Conservation (phyloP, 768 basidiomycete genomes). For the Hysterangium stoloniferum region DNA sequence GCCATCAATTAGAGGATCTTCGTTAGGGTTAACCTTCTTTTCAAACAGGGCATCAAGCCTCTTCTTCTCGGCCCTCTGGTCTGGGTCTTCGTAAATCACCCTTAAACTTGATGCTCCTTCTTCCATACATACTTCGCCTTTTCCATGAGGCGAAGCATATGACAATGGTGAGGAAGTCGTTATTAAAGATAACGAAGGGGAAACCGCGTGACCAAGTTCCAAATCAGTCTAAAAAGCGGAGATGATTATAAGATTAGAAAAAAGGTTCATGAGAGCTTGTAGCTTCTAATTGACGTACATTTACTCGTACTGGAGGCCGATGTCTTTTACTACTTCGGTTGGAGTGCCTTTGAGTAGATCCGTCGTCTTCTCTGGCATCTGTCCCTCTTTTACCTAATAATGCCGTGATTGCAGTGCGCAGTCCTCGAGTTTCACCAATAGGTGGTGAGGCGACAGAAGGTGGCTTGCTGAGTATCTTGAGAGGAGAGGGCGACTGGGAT, state of each 20-base stretch:
- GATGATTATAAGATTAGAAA: not conserved
- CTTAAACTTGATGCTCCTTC: slow-evolving; percentile 30
- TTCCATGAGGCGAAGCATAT: slow-evolving; percentile 8
- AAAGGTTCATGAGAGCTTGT: not conserved
- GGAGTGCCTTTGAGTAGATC: not conserved
- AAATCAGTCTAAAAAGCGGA: slow-evolving; percentile 1
- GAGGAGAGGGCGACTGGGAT: slow-evolving; percentile 45
- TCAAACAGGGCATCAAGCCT: slow-evolving; percentile 47
- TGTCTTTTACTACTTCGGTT: slow-evolving; percentile 27
- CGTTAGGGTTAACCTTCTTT: not conserved
- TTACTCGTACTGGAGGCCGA: slow-evolving; percentile 30
- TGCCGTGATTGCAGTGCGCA: slow-evolving; percentile 62
- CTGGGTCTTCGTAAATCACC: slow-evolving; percentile 65
- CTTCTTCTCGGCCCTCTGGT: slow-evolving; percentile 48
- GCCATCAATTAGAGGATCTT: not conserved
- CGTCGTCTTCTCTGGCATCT: slow-evolving; percentile 32
- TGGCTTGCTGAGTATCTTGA: slow-evolving; percentile 32
- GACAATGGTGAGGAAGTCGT: slow-evolving; percentile 2
- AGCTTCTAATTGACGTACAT: slow-evolving; percentile 22
- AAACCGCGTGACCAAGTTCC: slow-evolving; percentile 4
- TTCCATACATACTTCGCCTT: not conserved
- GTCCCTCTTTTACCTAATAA: slow-evolving; percentile 55
- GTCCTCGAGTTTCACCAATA: slow-evolving; percentile 32
- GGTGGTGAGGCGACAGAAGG: slow-evolving; percentile 17
- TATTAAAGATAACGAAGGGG: slow-evolving; percentile 3